These are phyloP conservation scores for Ganoderma boninense DNA, from an alignment of 1,284 basidiomycete species.

Conservation along the genomic window DNA sequence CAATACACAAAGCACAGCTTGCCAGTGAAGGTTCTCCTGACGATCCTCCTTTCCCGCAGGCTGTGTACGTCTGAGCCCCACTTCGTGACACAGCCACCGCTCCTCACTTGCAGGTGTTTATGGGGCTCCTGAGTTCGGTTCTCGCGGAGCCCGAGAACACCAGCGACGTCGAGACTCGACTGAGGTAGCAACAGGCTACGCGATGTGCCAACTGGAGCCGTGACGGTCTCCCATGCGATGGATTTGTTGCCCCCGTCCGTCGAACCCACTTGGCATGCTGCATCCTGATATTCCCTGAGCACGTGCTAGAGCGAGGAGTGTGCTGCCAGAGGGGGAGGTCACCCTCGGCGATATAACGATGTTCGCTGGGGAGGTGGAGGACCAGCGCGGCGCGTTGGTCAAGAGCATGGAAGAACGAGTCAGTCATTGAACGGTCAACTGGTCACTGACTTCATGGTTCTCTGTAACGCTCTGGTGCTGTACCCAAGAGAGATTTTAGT, in stretches of 20 bases:
- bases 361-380: conserved; percentile 11
- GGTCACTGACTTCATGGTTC: too few relatives aligned
- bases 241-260: conserved; percentile 12
- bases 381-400: too few relatives aligned
- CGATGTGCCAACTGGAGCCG: background rate
- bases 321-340: conserved; percentile 7
- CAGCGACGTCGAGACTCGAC: background rate
- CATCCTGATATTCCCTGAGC: background rate
- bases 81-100: conserved; percentile 9
- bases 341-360: conserved; percentile 13
- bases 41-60: background rate
- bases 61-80: background rate
- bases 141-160: background rate
- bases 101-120: background rate
- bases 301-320: conserved; percentile 9
- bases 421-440: too few relatives aligned
- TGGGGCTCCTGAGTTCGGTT: background rate
- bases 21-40: background rate
- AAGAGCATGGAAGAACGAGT: too few relatives aligned
- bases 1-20: background rate
- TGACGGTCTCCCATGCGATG: conserved; percentile 7
- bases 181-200: too few relatives aligned
- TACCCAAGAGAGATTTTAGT: too few relatives aligned
- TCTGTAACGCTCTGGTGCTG: too few relatives aligned
- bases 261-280: conserved; percentile 1